Percentiles rank a stretch among this genome's conserved stretches.
phyloP scores from a whole-genome alignment of 2,329 filamentous ascomycete genomes.

The Corynespora cassiicola region DNA sequence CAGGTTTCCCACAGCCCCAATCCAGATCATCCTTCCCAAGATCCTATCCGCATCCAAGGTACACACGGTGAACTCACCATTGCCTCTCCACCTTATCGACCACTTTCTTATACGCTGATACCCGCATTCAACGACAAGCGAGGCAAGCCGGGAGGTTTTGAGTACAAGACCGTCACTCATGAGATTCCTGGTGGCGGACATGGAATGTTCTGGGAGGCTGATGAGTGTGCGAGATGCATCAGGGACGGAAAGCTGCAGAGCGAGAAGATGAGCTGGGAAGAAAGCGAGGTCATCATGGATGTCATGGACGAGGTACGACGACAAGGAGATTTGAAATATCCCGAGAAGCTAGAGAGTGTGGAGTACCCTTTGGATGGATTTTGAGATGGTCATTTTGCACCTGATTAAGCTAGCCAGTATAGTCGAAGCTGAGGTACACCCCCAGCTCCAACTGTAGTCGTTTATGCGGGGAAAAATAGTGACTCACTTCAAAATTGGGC shows the following conservation, averaged over 20 bases:
- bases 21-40: slow-evolving; percentile 58
- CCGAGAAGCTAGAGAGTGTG: slow-evolving; percentile 66
- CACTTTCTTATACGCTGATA: slow-evolving; percentile 66
- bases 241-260: slow-evolving; percentile 74
- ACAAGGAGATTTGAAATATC: slow-evolving; percentile 65
- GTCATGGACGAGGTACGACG: slow-evolving; percentile 70
- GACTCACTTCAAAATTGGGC: too few relatives aligned
- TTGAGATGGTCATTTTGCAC: too few relatives aligned
- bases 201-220: slow-evolving; percentile 85
- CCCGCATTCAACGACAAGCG: slow-evolving; percentile 56
- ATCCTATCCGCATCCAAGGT: slow-evolving; percentile 77
- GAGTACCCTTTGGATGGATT: slow-evolving; percentile 55
- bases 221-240: slow-evolving; percentile 74
- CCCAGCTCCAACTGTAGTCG: too few relatives aligned
- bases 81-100: slow-evolving; percentile 68
- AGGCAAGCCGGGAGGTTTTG: slow-evolving; percentile 43
- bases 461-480: too few relatives aligned
- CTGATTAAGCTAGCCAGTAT: too few relatives aligned
- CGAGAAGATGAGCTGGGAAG: slow-evolving; percentile 68
- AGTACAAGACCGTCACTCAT: slow-evolving; percentile 45
- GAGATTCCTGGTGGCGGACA: slow-evolving; percentile 65
- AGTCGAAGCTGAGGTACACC: too few relatives aligned
- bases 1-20: slow-evolving; percentile 59
- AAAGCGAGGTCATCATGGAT: slow-evolving; percentile 83
- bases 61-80: slow-evolving; percentile 80